Base-by-base conservation (phyloP, 148 eudicot species). In the Polygonum maritimum region DNA sequence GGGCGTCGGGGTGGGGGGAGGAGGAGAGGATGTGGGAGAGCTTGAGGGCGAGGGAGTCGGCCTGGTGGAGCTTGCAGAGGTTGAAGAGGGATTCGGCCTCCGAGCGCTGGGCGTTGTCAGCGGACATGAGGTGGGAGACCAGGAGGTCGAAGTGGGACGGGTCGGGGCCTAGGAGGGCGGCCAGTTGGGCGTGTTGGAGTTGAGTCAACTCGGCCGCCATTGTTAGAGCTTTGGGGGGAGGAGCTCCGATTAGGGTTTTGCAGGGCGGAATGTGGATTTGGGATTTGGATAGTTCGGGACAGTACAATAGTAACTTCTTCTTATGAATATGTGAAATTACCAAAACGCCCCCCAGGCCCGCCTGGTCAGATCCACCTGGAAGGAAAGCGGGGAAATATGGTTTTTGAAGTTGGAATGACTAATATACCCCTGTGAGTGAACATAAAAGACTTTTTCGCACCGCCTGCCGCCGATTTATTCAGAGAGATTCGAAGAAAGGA, bases 71-170 rank as follows among this genome's bases (percentile, higher is more conserved):
- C 54, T 72, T 72, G 75, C 75, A 72, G 75, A 72, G 83, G 41
- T 91, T 87, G 89, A 83, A 91, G 55, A 91, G 82, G 0, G 83
- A 52, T 74, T 89, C 92, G 48, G 96, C 89, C 21, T 87, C 85
- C 2, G 92, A 91, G 11, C 91, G 87, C 31, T 63, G 84, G 7
- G 86, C 87, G 81, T 91, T 90, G 81, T 80, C 76, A 62, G 91
- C 47, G 38, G 92, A 91, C 91, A 87, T 89, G 38, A 91, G 85
- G 26, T 89, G 89, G 5, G 89, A 86, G 39, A 91, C 83, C 22
- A 91, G 85, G 75, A 90, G 76, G 55, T 88, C 92, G 84, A 91
- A 89, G n/a, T 80, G 86, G 36, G 86, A 41, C 76, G 89, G 91
- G 75, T 72, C 75, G 26, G 89, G 80, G 22, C 86, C 82, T 48